Base-by-base conservation (phyloP, 2,329 filamentous ascomycete species). In the Trichoderma sp. region DNA sequence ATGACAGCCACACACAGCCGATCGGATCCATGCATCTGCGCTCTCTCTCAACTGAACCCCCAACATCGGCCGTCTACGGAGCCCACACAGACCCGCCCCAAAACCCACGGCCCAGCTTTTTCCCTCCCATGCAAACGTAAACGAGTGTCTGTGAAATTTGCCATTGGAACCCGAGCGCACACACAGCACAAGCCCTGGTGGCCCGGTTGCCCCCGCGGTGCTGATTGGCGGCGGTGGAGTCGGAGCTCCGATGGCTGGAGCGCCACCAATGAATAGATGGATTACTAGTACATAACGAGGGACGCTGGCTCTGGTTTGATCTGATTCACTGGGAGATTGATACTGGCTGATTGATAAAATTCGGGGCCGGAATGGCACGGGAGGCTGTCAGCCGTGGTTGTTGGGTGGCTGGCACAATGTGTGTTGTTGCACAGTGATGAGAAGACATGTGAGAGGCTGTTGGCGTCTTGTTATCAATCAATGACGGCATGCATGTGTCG, bases 61-160 rank as follows among this genome's bases (percentile, higher is more conserved):
- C 56, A 61, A 54, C 63, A 61, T 61, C 62, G 62, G 62, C 63
- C 57, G 57, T 65, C 26, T 61, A 65, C 63, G 63, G 63, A 65
- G 50, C 39, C 44, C 55, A 7, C 52, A 3, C 43, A 48, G 45
- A 64, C 62, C 62, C 62, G 51, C 61, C 30, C 30, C 17, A 19
- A 30, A 19, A 34, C 21, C 24, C 30, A 34, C 28, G 47, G 41
- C 19, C 56, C 45, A 60, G 44, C 44, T 47, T 30, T 48, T 39
- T 39, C 34, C 12, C 12, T 39, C 34, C 12, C 44, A 43, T 56
- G 39, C 52, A 55, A 63, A 10, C 30, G 30, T 34, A 55, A 63
- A 10, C 30, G 30, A 10, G 30, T 2, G 7, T 34, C 7, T 3
- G 21, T 51, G 34, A 34, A 21, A 61, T 51, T 55, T 44, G 54